A percentile compares a stretch with the other conserved stretches of the same genome.
These are phyloP conservation scores for Suillus occidentalis DNA, from an alignment of 768 basidiomycete species.

Conservation along the genomic window DNA sequence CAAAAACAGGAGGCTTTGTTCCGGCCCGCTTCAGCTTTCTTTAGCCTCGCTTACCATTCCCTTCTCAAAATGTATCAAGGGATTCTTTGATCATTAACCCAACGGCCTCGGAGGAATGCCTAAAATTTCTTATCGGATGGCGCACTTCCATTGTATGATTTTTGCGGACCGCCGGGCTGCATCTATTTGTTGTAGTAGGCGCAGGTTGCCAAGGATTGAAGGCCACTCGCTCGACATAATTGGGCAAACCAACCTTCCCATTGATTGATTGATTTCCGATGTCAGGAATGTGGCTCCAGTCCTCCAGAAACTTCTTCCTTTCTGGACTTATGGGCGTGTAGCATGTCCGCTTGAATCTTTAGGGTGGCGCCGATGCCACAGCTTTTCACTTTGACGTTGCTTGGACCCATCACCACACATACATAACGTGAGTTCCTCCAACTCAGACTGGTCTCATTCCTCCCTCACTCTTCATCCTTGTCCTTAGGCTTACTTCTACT, in stretches of 20 bases:
- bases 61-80: background rate
- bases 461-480: background rate
- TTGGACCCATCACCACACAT: slow-evolving; percentile 7
- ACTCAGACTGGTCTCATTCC: background rate
- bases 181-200: slow-evolving; percentile 3
- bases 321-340: slow-evolving; percentile 1
- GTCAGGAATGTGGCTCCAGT: background rate
- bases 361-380: slow-evolving; percentile 8
- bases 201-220: slow-evolving; percentile 8
- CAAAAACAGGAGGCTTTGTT: background rate
- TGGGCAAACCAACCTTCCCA: background rate
- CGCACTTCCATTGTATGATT: background rate
- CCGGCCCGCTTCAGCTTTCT: background rate
- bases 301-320: background rate
- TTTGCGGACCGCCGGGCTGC: background rate
- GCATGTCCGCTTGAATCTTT: background rate
- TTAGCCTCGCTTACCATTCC: background rate
- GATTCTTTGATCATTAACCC: background rate
- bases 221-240: background rate
- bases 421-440: slow-evolving; percentile 6
- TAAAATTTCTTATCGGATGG: slow-evolving; percentile 6
- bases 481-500: background rate
- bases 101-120: background rate
- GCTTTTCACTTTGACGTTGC: slow-evolving; percentile 13
- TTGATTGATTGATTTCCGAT: slow-evolving; percentile 2